Percentiles rank a stretch among this genome's conserved stretches.
Conservation (phyloP, 1,284 basidiomycete species). For the Ustanciosporium gigantosporum region DNA sequence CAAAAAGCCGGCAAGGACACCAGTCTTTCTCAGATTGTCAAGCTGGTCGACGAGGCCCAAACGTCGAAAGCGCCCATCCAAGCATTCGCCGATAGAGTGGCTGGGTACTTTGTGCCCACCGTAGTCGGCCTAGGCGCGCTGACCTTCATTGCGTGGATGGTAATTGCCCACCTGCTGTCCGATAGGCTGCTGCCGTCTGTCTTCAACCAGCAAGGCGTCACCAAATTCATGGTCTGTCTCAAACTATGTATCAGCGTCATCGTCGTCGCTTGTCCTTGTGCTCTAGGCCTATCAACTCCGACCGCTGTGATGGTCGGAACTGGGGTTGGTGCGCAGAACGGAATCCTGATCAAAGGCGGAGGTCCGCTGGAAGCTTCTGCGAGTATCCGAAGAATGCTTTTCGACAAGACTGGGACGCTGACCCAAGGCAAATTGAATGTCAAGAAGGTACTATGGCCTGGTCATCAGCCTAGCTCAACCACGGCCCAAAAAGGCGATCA, state of each 20-base stretch:
- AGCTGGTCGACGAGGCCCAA: constrained; percentile 95
- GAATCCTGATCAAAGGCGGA: constrained; percentile 97
- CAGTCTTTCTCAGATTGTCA: constrained; percentile 91
- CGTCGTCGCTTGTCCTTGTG: constrained; percentile 97
- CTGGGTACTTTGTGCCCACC: constrained; percentile 90
- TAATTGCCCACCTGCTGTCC: constrained; percentile 70
- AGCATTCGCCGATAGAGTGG: constrained; percentile 90
- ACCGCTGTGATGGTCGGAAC: constrained; percentile 99
- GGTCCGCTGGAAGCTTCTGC: constrained; percentile 88
- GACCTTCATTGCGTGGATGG: constrained; percentile 85
- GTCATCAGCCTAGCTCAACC: constrained; percentile 47
- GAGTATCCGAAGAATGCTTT: constrained; percentile 76
- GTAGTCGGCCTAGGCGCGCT: constrained; percentile 80
- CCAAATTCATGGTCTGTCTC: constrained; percentile 86
- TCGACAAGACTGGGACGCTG: constrained; percentile 98
- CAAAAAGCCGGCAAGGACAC: constrained; percentile 95
- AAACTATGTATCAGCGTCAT: constrained; percentile 98
- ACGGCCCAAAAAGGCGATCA: constrained; percentile 35
- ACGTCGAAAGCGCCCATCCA: constrained; percentile 98
- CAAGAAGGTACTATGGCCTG: constrained; percentile 75
- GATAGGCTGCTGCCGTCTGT: constrained; percentile 72
- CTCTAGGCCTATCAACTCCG: constrained; percentile 91
- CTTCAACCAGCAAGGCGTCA: constrained; percentile 80
- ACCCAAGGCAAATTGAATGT: constrained; percentile 83
- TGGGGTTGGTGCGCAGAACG: constrained; percentile 92